Evolutionary conservation across 2,329 filamentous ascomycete genomes (phyloP).

Genomic region (Stromatinia cepivora): DNA sequence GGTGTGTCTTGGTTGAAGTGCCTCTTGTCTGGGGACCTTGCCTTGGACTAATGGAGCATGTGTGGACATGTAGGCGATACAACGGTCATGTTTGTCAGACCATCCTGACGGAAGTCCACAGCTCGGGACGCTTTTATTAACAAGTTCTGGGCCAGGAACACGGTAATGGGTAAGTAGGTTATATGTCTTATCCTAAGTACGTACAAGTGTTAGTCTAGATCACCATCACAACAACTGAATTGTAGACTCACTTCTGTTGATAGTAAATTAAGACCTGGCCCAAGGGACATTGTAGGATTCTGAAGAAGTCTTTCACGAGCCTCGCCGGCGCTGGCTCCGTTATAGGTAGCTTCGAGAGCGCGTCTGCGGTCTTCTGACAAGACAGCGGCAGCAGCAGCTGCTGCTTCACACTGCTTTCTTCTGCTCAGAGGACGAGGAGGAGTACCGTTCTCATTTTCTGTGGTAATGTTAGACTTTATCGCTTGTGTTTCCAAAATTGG

Average conservation of each 20-base stretch:
- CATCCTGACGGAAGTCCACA: conserved; percentile 22
- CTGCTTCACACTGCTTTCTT: conserved; percentile 1
- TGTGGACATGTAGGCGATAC: conserved; percentile 23
- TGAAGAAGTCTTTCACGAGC: conserved; percentile 14
- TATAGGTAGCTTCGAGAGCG: conserved; percentile 11
- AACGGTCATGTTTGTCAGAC: conserved; percentile 23
- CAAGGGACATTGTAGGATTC: conserved; percentile 7
- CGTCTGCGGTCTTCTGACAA: conserved; percentile 11
- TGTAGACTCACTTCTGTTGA: conserved; percentile 9
- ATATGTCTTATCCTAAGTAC: neutral
- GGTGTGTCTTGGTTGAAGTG: conserved; percentile 2
- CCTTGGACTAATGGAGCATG: conserved; percentile 21
- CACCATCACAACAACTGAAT: neutral
- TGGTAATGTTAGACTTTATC: neutral
- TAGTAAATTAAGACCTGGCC: neutral
- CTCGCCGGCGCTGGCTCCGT: conserved; percentile 11
- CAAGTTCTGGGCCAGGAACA: conserved; percentile 20
- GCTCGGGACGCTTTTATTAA: conserved; percentile 20
- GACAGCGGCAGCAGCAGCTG: neutral
- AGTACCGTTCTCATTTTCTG: conserved; percentile 8
- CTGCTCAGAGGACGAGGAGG: conserved; percentile 1
- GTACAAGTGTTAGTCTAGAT: neutral
- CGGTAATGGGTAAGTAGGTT: conserved; percentile 19
- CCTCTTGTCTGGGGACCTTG: conserved; percentile 20
- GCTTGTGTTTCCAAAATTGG: neutral